Conservation (phyloP, 805 yeast genomes). For the Candida ulmi region DNA sequence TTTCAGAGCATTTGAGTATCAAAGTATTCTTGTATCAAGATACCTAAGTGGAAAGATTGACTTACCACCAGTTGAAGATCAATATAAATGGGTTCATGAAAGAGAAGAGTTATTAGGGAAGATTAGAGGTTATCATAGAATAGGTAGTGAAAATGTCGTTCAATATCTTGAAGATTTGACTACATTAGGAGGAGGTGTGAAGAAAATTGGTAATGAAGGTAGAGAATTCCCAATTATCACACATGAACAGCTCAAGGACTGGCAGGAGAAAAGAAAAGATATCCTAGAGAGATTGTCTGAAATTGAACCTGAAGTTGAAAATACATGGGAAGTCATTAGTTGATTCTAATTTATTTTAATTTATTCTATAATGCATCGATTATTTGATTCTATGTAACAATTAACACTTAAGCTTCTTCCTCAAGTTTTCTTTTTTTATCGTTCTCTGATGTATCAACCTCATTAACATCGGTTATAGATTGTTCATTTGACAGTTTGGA, state of each 20-base stretch:
- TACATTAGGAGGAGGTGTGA: not conserved
- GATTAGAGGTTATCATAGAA: not conserved
- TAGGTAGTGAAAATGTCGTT: not conserved
- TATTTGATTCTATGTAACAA: not conserved
- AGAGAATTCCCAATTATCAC: conserved; percentile 1
- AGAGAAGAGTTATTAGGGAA: conserved; percentile 6
- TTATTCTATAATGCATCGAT: too few species aligned
- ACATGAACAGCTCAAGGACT: not conserved
- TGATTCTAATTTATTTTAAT: not conserved
- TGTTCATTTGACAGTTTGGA: not conserved
- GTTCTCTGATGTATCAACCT: not conserved
- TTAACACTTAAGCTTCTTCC: not conserved
- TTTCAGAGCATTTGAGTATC: conserved; percentile 44
- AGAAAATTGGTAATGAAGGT: not conserved
- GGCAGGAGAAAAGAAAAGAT: not conserved
- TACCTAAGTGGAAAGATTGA: conserved; percentile 36
- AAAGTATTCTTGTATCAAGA: conserved; percentile 49
- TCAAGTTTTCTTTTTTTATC: not conserved
- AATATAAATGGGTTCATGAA: conserved; percentile 28
- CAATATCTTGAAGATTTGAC: not conserved
- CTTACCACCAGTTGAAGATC: conserved; percentile 36
- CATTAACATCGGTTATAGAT: too few species aligned
- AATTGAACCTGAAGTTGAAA: not conserved
- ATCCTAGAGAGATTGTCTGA: not conserved
- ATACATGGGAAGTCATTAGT: not conserved